Evolutionary conservation across 176 grass and related monocot genomes (phyloP).

Genomic region (Typha latifolia): DNA sequence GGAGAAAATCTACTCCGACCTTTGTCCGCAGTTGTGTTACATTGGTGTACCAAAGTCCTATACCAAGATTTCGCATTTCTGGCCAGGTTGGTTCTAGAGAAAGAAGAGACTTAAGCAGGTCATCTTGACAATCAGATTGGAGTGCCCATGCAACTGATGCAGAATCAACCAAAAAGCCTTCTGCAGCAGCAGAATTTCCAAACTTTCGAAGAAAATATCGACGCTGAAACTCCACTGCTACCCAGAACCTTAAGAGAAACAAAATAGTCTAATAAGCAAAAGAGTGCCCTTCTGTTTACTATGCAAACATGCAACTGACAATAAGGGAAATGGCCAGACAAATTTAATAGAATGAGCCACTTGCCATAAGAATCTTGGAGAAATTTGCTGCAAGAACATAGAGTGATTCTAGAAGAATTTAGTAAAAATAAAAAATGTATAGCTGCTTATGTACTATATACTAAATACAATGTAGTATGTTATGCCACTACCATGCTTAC

Average conservation of each 20-base stretch:
- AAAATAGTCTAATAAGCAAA: constrained; percentile 19
- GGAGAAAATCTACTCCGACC: constrained; percentile 43
- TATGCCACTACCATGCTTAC: background rate
- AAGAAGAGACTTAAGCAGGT: constrained; percentile 87
- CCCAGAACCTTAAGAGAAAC: constrained; percentile 83
- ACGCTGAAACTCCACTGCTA: constrained; percentile 70
- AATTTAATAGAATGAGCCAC: background rate
- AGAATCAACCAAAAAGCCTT: constrained; percentile 44
- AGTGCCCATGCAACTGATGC: constrained; percentile 74
- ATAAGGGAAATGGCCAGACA: background rate
- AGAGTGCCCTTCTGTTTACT: background rate
- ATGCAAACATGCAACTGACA: background rate
- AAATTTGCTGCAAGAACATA: background rate
- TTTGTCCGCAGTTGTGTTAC: constrained; percentile 56
- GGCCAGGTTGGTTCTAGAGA: constrained; percentile 63
- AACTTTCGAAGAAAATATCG: constrained; percentile 27
- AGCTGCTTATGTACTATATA: no score
- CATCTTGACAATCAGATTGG: constrained; percentile 93
- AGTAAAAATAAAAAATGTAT: no score
- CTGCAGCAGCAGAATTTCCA: constrained; percentile 29
- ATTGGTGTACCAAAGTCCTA: constrained; percentile 86
- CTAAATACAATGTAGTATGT: background rate
- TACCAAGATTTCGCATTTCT: constrained; percentile 78
- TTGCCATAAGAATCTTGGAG: background rate
- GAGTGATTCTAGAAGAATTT: background rate